A percentile compares a stretch with the other conserved stretches of the same genome.
phyloP scores from a whole-genome alignment of 192 early-diverging fungal genomes.

The Podila clonocystis region DNA sequence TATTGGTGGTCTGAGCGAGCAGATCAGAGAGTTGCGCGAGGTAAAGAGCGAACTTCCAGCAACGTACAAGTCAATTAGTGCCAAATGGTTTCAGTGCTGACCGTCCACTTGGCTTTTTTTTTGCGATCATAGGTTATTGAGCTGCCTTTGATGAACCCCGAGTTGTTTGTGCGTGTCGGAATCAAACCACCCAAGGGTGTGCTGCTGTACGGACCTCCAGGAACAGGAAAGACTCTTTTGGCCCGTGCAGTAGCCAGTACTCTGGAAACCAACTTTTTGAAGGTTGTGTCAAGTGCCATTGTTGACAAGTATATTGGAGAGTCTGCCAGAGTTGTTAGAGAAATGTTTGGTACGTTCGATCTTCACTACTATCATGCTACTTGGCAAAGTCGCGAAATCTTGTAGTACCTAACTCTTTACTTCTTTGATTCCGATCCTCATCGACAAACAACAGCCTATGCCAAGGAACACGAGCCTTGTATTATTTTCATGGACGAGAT shows the following conservation, averaged over 20 bases:
- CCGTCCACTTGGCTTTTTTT: background rate
- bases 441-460: slow-evolving; percentile 71
- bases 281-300: slow-evolving; percentile 98
- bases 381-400: background rate
- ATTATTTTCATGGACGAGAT: slow-evolving; percentile 99
- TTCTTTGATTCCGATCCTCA: slow-evolving; percentile 1
- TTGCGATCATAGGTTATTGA: slow-evolving; percentile 82
- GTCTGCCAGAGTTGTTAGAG: slow-evolving; percentile 94
- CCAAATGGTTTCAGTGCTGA: background rate
- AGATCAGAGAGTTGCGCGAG: slow-evolving; percentile 98
- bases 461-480: slow-evolving; percentile 99
- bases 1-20: slow-evolving; percentile 94
- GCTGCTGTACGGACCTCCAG: slow-evolving; percentile 94
- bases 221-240: slow-evolving; percentile 97
- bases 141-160: slow-evolving; percentile 98
- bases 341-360: slow-evolving; percentile 93
- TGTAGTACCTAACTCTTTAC: background rate
- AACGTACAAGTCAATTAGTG: too few species aligned
- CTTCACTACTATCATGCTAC: background rate
- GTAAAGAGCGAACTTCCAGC: slow-evolving; percentile 36
- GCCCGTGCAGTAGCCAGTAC: slow-evolving; percentile 98
- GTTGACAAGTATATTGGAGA: slow-evolving; percentile 99
- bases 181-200: slow-evolving; percentile 99
- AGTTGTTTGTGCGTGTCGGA: slow-evolving; percentile 97
- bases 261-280: slow-evolving; percentile 98